Evolutionary conservation across 257 asterid genomes (phyloP), one percentile per base, ranked within the genome.

Genomic region (Mitragyna speciosa): DNA sequence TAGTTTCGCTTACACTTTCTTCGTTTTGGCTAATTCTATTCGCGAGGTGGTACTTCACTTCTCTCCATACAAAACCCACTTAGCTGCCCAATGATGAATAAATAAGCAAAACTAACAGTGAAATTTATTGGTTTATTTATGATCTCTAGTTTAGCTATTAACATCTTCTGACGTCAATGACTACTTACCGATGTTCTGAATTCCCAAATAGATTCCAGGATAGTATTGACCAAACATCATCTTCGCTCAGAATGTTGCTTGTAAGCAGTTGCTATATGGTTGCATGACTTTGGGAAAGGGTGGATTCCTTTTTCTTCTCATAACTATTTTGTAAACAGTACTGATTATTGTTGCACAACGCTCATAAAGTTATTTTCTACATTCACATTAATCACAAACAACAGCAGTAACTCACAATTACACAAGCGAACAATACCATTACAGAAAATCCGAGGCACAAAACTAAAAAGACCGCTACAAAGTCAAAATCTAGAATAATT

Each of bases 401-500:
- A 48, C 39, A 68, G 22, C 77, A 52, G 24, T 16, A 39, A 74
- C 54, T 33, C 43, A 22, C 20, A 51, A 48, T 48, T 24, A 36
- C 31, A 26, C 30, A 20, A 61, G n/a, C 69, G 2, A 30, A 39
- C 16, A 43, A 84, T 47, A 68, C 9, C 70, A 73, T 67, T 73
- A 68, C 80, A 71, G 15, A 83, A 65, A 73, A 61, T 65, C 79
- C 78, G 64, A 14, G 17, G 36, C 73, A 73, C 67, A 73, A 61
- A 68, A 72, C 78, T 48, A 63, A 79, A 30, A 68, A 36, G 78
- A 68, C 68, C 65, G 79, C 85, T 79, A 77, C 19, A 48, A 63
- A 78, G 81, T 84, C 84, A 56, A 71, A 71, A 68, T 12, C 75
- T 52, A 39, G 80, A 76, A 77, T 72, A 73, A 80, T 72, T 52